Evolutionary conservation across 345 rosid species (phyloP), one percentile per base, ranked within the genome.

Genomic region (Syzygium jambos): DNA sequence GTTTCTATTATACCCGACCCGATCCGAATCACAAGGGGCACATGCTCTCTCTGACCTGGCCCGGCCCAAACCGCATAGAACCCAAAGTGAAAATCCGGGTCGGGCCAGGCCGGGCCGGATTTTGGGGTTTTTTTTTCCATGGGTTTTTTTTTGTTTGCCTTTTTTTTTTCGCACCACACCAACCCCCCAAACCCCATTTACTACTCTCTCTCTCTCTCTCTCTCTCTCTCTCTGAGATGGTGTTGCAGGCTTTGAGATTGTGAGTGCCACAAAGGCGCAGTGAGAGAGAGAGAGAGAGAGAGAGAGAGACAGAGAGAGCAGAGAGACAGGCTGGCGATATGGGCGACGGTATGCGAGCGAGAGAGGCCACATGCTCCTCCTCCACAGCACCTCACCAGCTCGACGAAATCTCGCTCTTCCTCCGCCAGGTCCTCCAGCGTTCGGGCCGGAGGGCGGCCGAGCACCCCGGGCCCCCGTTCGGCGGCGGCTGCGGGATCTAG

Each of bases 391-490:
- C 91, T 88, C 89, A 85, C 85, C 57, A 92, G 59, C 90, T 94
- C 22, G 95, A 95, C 88, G 96, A 96, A 13, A 91, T 95, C 87
- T 94, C 98, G 30, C 87, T 86, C 89, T 89, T 95, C 86, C 94
- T 96, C 84, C 93, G 91, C 51, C 98, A 95, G 84, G 90, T 95
- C 90, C 89, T 94, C 15, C 92, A 89, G 85, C 94, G 92, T 85
- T 94, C 98, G 85, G 86, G 91, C 89, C 89, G 78, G 68, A 89
- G 78, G 87, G 86, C 77, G 61, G 65, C 19, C n/a, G 16, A 17
- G 46, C 54, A 10, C 54, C 73, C n/a, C 89, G 84, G 57, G 6
- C 49, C 27, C 41, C 86, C 51, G 51, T 13, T 9, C 9, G 52
- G 9, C 29, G 85, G n/a, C 5, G 49, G 46, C 21, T 85, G 56